Conservation (phyloP, 495 filamentous ascomycete species). For the Penicillium goetzii region DNA sequence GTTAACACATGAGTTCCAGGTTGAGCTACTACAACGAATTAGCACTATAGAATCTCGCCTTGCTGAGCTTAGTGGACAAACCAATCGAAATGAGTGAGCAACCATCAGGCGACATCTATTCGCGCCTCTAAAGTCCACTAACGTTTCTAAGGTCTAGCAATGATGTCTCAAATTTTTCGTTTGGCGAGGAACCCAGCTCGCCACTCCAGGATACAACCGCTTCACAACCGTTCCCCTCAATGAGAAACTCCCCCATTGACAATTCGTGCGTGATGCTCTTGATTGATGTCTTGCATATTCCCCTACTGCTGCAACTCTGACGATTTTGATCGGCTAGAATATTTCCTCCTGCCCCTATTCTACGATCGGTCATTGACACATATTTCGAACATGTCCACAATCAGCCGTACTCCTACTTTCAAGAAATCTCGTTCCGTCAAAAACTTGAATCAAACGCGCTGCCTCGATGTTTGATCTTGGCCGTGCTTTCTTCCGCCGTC, state of each 20-base stretch:
- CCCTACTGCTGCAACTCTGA: background rate
- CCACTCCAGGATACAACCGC: background rate
- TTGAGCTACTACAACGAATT: slow-evolving; percentile 27
- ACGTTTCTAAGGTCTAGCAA: background rate
- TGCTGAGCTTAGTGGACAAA: slow-evolving; percentile 27
- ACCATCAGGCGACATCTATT: background rate
- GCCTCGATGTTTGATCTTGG: slow-evolving; percentile 30
- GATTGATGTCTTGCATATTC: background rate
- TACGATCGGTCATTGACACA: slow-evolving; percentile 30
- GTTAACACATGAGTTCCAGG: slow-evolving; percentile 1
- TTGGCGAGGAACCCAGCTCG: background rate
- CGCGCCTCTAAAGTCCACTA: background rate
- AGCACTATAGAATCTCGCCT: slow-evolving; percentile 31
- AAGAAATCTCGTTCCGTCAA: slow-evolving; percentile 32
- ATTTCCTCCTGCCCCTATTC: slow-evolving; percentile 26
- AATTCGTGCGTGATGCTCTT: slow-evolving; percentile 13
- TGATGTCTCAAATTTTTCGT: background rate
- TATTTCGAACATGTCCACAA: slow-evolving; percentile 38
- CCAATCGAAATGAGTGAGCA: background rate
- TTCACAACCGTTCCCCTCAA: slow-evolving; percentile 1
- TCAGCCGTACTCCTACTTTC: slow-evolving; percentile 38
- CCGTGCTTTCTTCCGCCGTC: slow-evolving; percentile 33
- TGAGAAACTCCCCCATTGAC: slow-evolving; percentile 3
- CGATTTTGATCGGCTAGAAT: background rate
- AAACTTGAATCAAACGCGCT: slow-evolving; percentile 20